phyloP scores from a whole-genome alignment of 306 rosid genomes.

The Lathyrus aphaca region DNA sequence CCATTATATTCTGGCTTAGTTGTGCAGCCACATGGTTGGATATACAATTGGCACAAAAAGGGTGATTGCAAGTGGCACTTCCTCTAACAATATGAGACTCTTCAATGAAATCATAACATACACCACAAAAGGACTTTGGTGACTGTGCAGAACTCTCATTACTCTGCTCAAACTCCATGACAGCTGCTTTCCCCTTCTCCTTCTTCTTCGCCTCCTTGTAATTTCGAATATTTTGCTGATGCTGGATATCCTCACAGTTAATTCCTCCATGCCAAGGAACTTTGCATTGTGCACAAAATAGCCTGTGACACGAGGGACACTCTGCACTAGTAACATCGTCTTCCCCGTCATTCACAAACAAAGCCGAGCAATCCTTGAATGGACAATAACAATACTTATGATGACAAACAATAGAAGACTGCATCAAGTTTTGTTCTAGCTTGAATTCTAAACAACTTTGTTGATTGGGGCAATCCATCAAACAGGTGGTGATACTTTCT shows the following conservation, averaged over 20 bases:
- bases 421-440: background rate
- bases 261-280: slow-evolving; percentile 9
- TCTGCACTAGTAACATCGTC: background rate
- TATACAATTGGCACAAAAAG: slow-evolving; percentile 17
- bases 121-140: slow-evolving; percentile 2
- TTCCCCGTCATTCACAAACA: background rate
- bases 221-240: background rate
- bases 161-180: background rate
- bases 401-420: background rate
- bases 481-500: background rate
- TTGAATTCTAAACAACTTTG: background rate
- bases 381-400: background rate
- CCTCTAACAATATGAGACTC: background rate
- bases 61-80: slow-evolving; percentile 21
- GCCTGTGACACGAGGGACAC: background rate
- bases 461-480: background rate
- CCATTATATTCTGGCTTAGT: background rate
- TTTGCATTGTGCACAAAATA: background rate
- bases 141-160: background rate
- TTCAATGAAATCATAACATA: slow-evolving; percentile 18
- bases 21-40: background rate
- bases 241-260: background rate
- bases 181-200: background rate
- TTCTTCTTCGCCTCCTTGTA: background rate
- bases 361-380: background rate